These are phyloP conservation scores for Lepidium didymum DNA, from an alignment of 345 rosid genomes.

Conservation along the genomic window DNA sequence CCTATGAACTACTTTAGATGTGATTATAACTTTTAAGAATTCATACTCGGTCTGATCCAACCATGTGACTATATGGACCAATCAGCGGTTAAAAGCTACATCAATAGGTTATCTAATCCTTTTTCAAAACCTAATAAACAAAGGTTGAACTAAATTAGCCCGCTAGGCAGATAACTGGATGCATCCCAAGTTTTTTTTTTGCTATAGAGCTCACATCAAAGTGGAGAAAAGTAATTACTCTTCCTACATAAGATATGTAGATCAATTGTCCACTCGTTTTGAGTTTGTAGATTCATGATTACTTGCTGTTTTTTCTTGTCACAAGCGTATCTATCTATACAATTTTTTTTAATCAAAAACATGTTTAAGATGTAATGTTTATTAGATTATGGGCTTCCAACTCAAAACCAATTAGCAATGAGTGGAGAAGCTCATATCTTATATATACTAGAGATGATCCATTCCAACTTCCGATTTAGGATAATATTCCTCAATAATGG, in stretches of 20 bases:
- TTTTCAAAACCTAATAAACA: background rate
- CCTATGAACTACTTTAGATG: background rate
- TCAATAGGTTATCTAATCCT: background rate
- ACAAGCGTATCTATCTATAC: background rate
- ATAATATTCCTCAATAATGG: too few species aligned
- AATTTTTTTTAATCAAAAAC: background rate
- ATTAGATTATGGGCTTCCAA: too few species aligned
- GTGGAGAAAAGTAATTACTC: background rate
- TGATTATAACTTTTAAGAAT: background rate
- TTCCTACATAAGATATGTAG: background rate
- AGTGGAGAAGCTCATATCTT: too few species aligned
- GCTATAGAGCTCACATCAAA: background rate
- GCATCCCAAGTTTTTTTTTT: background rate
- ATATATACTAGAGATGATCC: too few species aligned
- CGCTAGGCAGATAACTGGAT: background rate
- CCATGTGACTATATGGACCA: background rate
- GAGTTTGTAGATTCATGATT: background rate
- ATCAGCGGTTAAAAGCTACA: background rate
- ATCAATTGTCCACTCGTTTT: background rate
- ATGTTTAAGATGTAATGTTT: conserved; percentile 1
- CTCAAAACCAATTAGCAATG: too few species aligned
- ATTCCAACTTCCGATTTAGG: too few species aligned
- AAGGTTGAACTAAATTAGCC: background rate
- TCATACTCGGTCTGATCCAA: background rate
- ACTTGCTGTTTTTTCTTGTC: too few species aligned